Percentiles rank a stretch among this genome's conserved stretches.
These are phyloP conservation scores for Pleurotus citrinopileatus DNA, from an alignment of 768 basidiomycete species.

Conservation along the genomic window DNA sequence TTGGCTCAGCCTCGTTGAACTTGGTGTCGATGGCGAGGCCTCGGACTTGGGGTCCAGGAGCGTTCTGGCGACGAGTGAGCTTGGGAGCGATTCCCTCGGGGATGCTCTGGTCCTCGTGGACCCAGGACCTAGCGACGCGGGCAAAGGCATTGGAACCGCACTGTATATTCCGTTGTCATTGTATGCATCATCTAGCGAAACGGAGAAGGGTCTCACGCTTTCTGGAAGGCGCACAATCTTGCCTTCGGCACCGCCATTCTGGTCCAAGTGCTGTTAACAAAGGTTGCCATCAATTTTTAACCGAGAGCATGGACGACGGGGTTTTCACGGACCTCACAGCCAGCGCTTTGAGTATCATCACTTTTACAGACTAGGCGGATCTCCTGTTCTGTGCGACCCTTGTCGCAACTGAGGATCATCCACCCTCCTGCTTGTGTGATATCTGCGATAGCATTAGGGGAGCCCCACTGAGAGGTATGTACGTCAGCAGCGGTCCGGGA, in stretches of 20 bases:
- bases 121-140: slow-evolving; percentile 37
- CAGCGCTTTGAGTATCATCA: not conserved
- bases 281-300: not conserved
- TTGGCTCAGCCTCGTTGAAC: slow-evolving; percentile 26
- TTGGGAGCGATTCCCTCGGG: slow-evolving; percentile 25
- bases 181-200: not conserved
- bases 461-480: not conserved
- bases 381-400: not conserved
- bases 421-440: not conserved
- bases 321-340: not conserved
- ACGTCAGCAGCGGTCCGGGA: too few relatives aligned
- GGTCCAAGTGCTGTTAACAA: slow-evolving; percentile 29
- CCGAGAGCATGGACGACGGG: not conserved
- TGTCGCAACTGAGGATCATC: not conserved
- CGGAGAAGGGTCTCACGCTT: slow-evolving; percentile 29
- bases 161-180: slow-evolving; percentile 17
- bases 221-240: slow-evolving; percentile 56
- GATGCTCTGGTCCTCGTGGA: slow-evolving; percentile 40
- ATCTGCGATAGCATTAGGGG: not conserved
- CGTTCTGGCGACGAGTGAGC: slow-evolving; percentile 29
- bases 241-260: slow-evolving; percentile 34
- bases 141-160: slow-evolving; percentile 39
- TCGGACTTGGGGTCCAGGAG: slow-evolving; percentile 30
- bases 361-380: not conserved
- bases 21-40: slow-evolving; percentile 40